Base-by-base conservation (phyloP, 2,329 filamentous ascomycete genomes). In the Geoglossum cookeanum region DNA sequence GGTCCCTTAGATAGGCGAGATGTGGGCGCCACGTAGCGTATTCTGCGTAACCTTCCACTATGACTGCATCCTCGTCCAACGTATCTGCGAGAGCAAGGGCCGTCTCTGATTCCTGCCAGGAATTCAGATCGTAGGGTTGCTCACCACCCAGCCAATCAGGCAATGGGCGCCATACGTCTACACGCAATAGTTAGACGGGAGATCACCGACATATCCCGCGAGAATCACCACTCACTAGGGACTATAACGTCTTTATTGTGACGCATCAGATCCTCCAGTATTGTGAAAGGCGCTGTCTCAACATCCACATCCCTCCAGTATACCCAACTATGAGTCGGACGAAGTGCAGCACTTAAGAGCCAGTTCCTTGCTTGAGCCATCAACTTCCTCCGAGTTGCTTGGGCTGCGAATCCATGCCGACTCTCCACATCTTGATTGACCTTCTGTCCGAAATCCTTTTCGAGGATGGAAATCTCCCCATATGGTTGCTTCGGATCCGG, bases 271-370 rank as follows among this genome's bases (percentile, higher is more conserved):
- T 98, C 92, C 68, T 98, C 92, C 61, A 98, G 73, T 64, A 98
- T 97, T 0, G 92, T 97, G 66, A 91, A 92, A 0, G 92, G 92
- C 1, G 92, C 92, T 1, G 92, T 98, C 71, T 97, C 89, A 7
- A 98, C 92, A 71, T 98, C 92, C 29, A 95, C 92, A 72, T 98
- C 92, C 70, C 92, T 83, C 92, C 92, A 98, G 68, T 98, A 98
- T 8, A 98, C 92, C 92, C 92, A 98, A 62, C 90, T 96, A 68
- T 98, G 92, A 56, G 92, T 94, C 1, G 92, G 92, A 48, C 92
- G 82, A 57, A 98, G 74, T 27, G 92, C 91, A 45, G 92, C 91
- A 65, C 89, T 96, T 58, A 98, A 73, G 56, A 98, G 76, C 92
- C 92, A 98, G 71, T 98, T 98, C 61, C 92, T 80, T 55, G 92